A percentile compares a stretch with the other conserved stretches of the same genome.
Conservation (phyloP, 768 basidiomycete species). For the Pilatotrama ljubarskyi region DNA sequence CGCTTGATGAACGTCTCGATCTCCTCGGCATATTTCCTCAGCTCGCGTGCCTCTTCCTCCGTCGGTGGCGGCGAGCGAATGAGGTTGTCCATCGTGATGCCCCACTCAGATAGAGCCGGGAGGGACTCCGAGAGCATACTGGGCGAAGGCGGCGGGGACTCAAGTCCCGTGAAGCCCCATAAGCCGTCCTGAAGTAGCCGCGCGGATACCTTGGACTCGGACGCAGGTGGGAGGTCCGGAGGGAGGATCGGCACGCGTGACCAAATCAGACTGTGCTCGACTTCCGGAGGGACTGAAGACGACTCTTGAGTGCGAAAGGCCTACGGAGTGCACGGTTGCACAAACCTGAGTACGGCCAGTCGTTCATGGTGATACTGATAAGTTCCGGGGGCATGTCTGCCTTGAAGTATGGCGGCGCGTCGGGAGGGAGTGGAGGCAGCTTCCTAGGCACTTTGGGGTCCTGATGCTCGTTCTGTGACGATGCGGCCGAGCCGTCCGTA, state of each 20-base stretch:
- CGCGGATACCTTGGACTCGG: constrained; percentile 38
- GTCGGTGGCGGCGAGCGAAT: constrained; percentile 52
- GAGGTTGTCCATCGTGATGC: constrained; percentile 61
- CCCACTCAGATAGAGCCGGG: constrained; percentile 70
- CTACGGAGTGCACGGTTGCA: not conserved
- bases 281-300: constrained; percentile 65
- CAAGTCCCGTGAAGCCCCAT: constrained; percentile 75
- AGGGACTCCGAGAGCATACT: constrained; percentile 57
- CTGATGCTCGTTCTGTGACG: not conserved
- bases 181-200: constrained; percentile 75
- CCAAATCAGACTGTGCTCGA: constrained; percentile 81
- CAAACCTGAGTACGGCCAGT: constrained; percentile 87
- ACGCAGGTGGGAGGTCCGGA: constrained; percentile 45
- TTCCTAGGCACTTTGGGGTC: constrained; percentile 7
- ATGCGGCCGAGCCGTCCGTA: not conserved
- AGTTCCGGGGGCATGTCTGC: constrained; percentile 57
- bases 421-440: constrained; percentile 34
- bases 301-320: too few relatives aligned
- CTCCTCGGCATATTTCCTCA: constrained; percentile 53
- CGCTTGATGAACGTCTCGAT: constrained; percentile 63
- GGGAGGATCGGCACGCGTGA: constrained; percentile 73
- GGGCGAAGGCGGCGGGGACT: constrained; percentile 56
- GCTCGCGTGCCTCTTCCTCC: constrained; percentile 51
- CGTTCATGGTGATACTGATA: constrained; percentile 75
- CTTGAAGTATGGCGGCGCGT: constrained; percentile 62